Conservation (phyloP, 2,329 filamentous ascomycete species). For the Colletotrichum australisinense region DNA sequence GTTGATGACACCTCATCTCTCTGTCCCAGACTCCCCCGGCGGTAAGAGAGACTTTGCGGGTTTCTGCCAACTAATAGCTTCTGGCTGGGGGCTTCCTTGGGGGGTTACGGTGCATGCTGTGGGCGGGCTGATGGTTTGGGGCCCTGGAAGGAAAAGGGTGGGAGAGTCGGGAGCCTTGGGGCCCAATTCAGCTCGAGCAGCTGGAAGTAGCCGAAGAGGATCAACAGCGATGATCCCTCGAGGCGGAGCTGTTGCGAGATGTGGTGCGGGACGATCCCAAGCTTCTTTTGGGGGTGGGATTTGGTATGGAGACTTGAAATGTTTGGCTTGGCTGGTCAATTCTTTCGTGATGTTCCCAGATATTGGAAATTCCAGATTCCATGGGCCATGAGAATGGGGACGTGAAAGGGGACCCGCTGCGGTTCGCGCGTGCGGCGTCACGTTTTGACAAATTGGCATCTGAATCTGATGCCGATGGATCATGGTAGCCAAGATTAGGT, state of each 20-base stretch:
- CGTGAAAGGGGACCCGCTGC: not conserved
- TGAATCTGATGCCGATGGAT: not conserved
- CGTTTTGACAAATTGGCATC: not conserved
- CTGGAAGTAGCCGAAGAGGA: not conserved
- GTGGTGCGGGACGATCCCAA: slow-evolving; percentile 13
- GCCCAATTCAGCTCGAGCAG: not conserved
- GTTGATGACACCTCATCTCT: slow-evolving; percentile 7
- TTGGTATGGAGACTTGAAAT: not conserved
- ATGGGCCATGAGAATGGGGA: not conserved
- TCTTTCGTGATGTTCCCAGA: not conserved
- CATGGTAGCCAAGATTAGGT: not conserved
- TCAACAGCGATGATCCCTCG: slow-evolving; percentile 23
- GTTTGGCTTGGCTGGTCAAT: not conserved
- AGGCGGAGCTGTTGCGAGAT: not conserved
- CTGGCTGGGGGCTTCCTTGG: not conserved
- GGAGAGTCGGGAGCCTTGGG: not conserved
- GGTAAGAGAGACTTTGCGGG: not conserved
- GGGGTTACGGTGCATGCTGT: too few relatives aligned
- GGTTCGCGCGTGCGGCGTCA: not conserved
- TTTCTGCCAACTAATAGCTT: not conserved
- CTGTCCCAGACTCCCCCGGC: not conserved
- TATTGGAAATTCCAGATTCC: not conserved
- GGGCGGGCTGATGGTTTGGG: not conserved
- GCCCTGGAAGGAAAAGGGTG: not conserved
- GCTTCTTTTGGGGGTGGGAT: slow-evolving; percentile 7